Conservation (phyloP, 1,284 basidiomycete species). For the Cryptococcus floricola region DNA sequence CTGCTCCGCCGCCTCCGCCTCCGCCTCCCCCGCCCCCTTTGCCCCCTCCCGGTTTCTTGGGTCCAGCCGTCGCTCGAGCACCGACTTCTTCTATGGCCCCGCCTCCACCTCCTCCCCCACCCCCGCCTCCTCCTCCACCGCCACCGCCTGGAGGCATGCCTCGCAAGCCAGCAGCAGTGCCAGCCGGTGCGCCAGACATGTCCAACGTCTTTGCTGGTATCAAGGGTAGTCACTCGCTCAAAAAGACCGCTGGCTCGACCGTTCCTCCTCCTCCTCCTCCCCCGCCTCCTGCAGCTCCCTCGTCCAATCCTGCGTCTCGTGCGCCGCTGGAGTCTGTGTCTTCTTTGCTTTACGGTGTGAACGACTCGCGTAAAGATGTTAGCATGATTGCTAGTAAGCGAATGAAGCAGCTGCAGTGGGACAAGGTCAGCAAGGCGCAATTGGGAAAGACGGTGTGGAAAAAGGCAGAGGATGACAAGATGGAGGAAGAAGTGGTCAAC, state of each 20-base stretch:
- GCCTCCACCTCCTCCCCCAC: constrained; percentile 36
- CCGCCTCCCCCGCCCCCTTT: constrained; percentile 14
- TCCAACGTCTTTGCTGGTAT: constrained; percentile 44
- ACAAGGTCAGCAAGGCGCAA: constrained; percentile 79
- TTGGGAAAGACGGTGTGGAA: constrained; percentile 85
- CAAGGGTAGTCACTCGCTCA: constrained; percentile 41
- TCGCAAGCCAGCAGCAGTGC: not conserved
- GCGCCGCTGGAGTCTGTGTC: constrained; percentile 38
- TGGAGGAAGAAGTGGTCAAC: constrained; percentile 70
- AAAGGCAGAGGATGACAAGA: constrained; percentile 58
- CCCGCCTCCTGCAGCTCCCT: constrained; percentile 11
- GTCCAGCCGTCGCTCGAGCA: constrained; percentile 8
- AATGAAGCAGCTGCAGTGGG: constrained; percentile 99
- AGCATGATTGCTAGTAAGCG: constrained; percentile 77
- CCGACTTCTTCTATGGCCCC: constrained; percentile 11
- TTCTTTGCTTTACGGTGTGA: constrained; percentile 35
- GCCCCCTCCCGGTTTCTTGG: constrained; percentile 11
- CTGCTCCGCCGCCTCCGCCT: constrained; percentile 28
- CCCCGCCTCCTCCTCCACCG: constrained; percentile 41
- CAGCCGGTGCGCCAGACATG: constrained; percentile 24
- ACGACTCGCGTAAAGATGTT: constrained; percentile 71
- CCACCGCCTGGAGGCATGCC: not conserved
- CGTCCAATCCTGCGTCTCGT: constrained; percentile 16
- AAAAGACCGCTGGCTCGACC: constrained; percentile 13
- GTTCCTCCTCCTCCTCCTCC: constrained; percentile 22